These are phyloP conservation scores for Wallemia hederae DNA, from an alignment of 1,284 basidiomycete species.

Conservation along the genomic window DNA sequence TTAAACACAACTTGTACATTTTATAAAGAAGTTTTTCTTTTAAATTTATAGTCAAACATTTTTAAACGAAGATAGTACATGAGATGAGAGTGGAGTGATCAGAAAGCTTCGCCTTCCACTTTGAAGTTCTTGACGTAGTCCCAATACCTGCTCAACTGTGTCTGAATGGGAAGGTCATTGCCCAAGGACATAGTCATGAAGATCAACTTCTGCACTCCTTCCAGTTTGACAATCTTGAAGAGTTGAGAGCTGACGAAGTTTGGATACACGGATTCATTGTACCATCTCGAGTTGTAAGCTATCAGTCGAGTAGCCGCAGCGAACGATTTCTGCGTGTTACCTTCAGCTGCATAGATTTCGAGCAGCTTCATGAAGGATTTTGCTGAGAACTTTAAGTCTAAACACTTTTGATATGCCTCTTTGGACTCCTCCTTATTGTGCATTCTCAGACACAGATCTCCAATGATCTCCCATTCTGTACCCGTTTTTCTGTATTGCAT, in stretches of 20 bases:
- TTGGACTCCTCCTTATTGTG: constrained; percentile 95
- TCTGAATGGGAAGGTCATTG: background rate
- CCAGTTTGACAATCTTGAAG: background rate
- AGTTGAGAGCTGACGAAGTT: background rate
- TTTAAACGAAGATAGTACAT: background rate
- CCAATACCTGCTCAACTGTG: background rate
- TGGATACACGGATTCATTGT: background rate
- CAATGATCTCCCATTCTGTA: constrained; percentile 92
- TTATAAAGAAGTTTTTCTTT: background rate
- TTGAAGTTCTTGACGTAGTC: background rate
- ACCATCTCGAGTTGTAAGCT: constrained; percentile 39
- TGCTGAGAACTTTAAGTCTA: constrained; percentile 60
- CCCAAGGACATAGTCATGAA: background rate
- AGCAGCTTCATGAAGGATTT: constrained; percentile 79
- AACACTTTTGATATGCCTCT: constrained; percentile 80
- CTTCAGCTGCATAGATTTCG: constrained; percentile 80
- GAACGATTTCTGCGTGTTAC: constrained; percentile 63
- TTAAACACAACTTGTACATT: background rate
- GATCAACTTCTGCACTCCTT: background rate
- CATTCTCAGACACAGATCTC: constrained; percentile 65
- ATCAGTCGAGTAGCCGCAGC: constrained; percentile 76
- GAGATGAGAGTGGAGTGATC: background rate
- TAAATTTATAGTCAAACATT: background rate
- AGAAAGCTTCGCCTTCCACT: background rate
- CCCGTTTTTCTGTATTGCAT: constrained; percentile 91